Base-by-base conservation (phyloP, 2,329 filamentous ascomycete species). In the Aspergillus eucalypticola region DNA sequence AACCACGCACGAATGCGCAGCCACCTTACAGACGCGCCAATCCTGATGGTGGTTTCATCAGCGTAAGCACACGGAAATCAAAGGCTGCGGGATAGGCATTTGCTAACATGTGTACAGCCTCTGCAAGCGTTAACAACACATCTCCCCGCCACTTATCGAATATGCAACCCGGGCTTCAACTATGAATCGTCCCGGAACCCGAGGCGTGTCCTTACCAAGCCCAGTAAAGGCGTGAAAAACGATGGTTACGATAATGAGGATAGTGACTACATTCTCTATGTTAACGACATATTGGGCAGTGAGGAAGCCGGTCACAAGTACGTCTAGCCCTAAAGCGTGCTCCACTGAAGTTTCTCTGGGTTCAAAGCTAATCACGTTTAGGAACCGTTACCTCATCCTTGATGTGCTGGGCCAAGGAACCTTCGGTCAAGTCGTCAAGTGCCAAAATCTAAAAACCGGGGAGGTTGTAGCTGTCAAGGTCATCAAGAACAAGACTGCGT, bases 221-320 rank as follows among this genome's bases (percentile, higher is more conserved):
- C 95, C 7, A 98, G 95, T 84, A 99, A 99, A 79, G 95, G 95
- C 13, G 87, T 91, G 64, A 99, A 99, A 84, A 99, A 99, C 72
- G 95, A 99, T 79, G 95, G 95, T 3, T 99, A 95, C 72, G 95
- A 99, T 74, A 99, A 99, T 68, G 95, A 99, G 75, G 95, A 99
- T 69, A 98, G 95, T 76, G 95, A 99, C 74, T 99, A 99, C 74
- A 99, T 99, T 71, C 86, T 99, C 67, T 99, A 98, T 70, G 95
- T 99, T 70, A 99, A 99, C 76, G 95, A 99, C 75, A 99, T 99
- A 65, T 82, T 99, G 57, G 95, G 95, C 8, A 98, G 94, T 13
- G 95, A 99, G 78, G 95, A 99, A 76, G 94, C 94, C 64, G 95
- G 95, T 42, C 95, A 99, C 82, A 99, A 98, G 91, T 92, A 82